Evolutionary conservation across 192 early-diverging fungal genomes (phyloP), one percentile per base, ranked within the genome.

Genomic region (Gamsiella multidivaricata): DNA sequence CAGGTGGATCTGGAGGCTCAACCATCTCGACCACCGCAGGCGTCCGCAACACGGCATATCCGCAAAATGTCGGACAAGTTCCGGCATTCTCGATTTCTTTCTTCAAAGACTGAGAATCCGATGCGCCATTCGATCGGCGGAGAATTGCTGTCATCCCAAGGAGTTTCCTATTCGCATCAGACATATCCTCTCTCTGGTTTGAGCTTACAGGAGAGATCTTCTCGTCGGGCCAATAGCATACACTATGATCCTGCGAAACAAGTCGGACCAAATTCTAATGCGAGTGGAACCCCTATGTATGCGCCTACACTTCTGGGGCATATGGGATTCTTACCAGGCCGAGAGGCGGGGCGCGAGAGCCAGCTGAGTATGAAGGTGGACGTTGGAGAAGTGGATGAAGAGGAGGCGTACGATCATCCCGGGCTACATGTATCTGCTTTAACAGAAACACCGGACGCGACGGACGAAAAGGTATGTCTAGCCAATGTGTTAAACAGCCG

Each of bases 1-100:
- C 62, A 84, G 37, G 85, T 91, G 20, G 90, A 94, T 57, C 69
- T 87, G 46, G 92, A 94, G 39, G 50, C 50, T 22, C 57, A 74
- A 14, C 25, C 39, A 28, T 15, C 54, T 3, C 28, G 60, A 18
- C 46, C 65, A 6, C 1, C 39, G 3, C 65, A 61, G 23, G 22
- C 54, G 25, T 25, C 65, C 2, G 46, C 53, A 12, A 26, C 74
- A 4, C 57, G 74, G 10, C 74, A 78, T 54, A 34, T 34, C 18
- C 58, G 74, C 32, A 78, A 78, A 17, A 78, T 78, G 74, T 78
- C 74, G 1, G 74, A 78, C n/a, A 78, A 78, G 36, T 69, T 69
- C 26, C 65, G 74, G 2, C 74, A 78, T 25, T 69, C 66, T 20
- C 65, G 74, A 11, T 69, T 49, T 39, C 57, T 49, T 28, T 39